Conservation (phyloP, 2,329 filamentous ascomycete genomes). For the Diaporthe helianthi region DNA sequence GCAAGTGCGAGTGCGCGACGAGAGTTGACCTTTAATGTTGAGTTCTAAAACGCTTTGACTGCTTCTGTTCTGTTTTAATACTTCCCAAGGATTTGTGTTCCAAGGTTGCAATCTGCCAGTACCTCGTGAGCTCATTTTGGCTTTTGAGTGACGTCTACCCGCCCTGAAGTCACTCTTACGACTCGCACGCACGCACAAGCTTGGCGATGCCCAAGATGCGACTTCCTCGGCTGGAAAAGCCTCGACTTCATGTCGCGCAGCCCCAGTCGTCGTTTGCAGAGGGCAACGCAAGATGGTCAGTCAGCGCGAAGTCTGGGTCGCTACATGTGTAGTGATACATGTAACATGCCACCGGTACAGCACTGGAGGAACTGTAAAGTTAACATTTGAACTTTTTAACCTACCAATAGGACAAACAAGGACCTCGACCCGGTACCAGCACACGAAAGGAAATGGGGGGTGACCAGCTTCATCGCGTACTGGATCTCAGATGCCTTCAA, state of each 20-base stretch:
- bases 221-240: conserved; percentile 15
- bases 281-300: conserved; percentile 28
- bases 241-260: conserved; percentile 26
- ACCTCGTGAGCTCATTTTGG: not conserved
- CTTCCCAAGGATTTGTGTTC: no score
- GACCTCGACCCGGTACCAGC: conserved; percentile 47
- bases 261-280: conserved; percentile 30
- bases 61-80: not conserved
- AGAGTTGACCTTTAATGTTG: no score
- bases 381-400: not conserved
- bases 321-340: no score
- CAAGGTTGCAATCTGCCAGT: not conserved
- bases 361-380: no score
- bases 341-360: not conserved
- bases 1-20: not conserved
- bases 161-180: not conserved
- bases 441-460: conserved; percentile 48
- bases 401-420: conserved; percentile 36
- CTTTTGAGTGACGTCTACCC: not conserved
- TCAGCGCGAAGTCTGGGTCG: no score
- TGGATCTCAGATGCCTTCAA: conserved; percentile 48
- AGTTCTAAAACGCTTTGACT: not conserved
- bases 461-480: conserved; percentile 46
- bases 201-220: not conserved
- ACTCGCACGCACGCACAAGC: not conserved